Evolutionary conservation across 2,329 filamentous ascomycete species (phyloP).

Genomic region (Aspergillus piperis): DNA sequence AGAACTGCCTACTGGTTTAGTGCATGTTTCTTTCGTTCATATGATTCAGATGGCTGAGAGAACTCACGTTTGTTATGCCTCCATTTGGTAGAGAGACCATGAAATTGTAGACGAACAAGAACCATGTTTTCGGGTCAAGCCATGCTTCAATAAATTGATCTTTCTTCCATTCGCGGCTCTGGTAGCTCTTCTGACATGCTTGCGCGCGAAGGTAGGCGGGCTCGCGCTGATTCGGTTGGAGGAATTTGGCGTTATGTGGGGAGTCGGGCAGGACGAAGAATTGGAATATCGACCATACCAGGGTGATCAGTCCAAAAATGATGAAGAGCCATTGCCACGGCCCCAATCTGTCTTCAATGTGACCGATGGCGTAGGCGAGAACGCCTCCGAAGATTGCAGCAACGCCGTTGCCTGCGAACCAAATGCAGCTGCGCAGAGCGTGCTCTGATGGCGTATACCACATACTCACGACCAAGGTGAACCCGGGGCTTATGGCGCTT

Average conservation of each 20-base stretch:
- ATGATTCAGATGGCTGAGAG: neutral
- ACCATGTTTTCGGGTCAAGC: conserved; percentile 35
- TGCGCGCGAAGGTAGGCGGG: conserved; percentile 9
- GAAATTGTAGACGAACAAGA: conserved; percentile 31
- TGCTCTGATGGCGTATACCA: conserved; percentile 31
- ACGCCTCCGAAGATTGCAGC: conserved; percentile 26
- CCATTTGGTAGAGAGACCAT: conserved; percentile 32
- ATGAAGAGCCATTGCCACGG: conserved; percentile 15
- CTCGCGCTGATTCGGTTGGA: conserved; percentile 12
- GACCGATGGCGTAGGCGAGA: conserved; percentile 23
- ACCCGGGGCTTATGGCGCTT: conserved; percentile 35
- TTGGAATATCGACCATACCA: conserved; percentile 10
- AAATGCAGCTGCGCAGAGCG: conserved; percentile 26
- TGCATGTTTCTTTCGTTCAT: neutral
- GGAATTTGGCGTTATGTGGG: conserved; percentile 13
- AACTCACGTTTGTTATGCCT: conserved; percentile 24
- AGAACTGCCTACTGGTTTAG: conserved; percentile 16
- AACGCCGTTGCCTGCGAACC: conserved; percentile 26
- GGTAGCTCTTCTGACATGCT: conserved; percentile 2
- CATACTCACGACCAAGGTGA: conserved; percentile 35
- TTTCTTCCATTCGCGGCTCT: conserved; percentile 12
- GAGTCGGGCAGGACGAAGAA: conserved; percentile 16
- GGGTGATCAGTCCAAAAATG: conserved; percentile 19
- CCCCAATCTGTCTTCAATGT: conserved; percentile 2
- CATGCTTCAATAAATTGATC: conserved; percentile 37